Base-by-base conservation (phyloP, 495 filamentous ascomycete genomes). In the Massariosphaeria phaeospora region DNA sequence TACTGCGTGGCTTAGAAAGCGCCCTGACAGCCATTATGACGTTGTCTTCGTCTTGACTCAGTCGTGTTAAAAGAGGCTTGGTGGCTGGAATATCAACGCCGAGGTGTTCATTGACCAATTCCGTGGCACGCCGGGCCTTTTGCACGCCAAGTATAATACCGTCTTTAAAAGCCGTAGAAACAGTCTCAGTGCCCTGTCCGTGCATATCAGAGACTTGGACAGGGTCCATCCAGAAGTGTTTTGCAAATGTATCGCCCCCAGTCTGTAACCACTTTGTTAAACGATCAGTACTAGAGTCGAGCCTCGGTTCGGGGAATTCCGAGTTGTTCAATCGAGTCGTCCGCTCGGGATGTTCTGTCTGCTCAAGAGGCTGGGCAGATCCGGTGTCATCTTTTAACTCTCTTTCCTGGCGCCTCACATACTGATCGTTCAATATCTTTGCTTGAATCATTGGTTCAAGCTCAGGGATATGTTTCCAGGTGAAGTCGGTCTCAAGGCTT, bases 401-500 rank as follows among this genome's bases (percentile, higher is more conserved):
- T 8, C 38, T 11, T 34, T 53, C 49, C 5, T 15, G 42, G 10
- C 56, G 41, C n/a, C 56, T 26, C 24, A 49, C 24, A 36, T 48
- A 13, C 15, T 53, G 42, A 43, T 59, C 49, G 24, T 54, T 59
- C 20, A 59, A 3, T 10, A 59, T 49, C 20, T 43, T 48, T 7
- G 48, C n/a, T 25, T 43, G 34, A 25, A 48, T 5, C 18, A 48
- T 35, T 1, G 48, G 42, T 46, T 51, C 18, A 34, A 55, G 44
- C 8, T n/a, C 40, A 1, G 1, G 21, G 23, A 21, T 36, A 26
- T 63, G 55, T 13, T 25, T 11, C 11, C 27, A 15, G 18, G 44
- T 47, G 48, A 55, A 63, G 1, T 45, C 38, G n/a, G 50, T 27
- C 38, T 59, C 60, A 2, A 63, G 45, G n/a, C n/a, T n/a, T n/a